Conservation (phyloP, 2,329 filamentous ascomycete genomes). For the Aspergillus awamori region DNA sequence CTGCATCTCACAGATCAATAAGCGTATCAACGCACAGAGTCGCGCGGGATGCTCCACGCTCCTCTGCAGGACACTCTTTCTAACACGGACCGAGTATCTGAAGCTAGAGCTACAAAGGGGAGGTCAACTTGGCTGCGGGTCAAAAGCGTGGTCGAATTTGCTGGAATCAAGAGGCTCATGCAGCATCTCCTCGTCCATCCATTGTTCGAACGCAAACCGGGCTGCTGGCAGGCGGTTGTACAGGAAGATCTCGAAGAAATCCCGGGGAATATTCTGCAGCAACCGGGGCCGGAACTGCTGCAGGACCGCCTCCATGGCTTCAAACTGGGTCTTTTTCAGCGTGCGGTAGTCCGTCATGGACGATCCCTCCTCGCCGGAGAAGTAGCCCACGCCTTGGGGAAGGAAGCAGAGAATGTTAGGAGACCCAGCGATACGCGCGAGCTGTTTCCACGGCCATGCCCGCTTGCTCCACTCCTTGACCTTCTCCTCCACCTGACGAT, state of each 20-base stretch:
- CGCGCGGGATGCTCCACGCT: too few species aligned
- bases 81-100: too few species aligned
- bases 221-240: conserved; percentile 10
- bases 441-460: too few species aligned
- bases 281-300: conserved; percentile 6
- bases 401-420: conserved; percentile 11
- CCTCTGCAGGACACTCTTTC: too few species aligned
- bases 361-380: neutral
- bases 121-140: neutral
- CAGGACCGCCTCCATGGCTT: conserved; percentile 3
- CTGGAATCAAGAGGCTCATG: conserved; percentile 9
- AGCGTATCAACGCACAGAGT: too few species aligned
- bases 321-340: conserved; percentile 10
- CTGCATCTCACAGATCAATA: too few species aligned
- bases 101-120: too few species aligned
- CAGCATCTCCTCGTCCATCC: conserved; percentile 13
- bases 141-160: conserved; percentile 9
- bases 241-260: conserved; percentile 14
- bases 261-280: neutral
- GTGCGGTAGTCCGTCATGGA: conserved; percentile 13
- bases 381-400: conserved; percentile 9
- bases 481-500: too few species aligned
- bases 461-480: too few species aligned
- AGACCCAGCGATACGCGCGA: too few species aligned
- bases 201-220: conserved; percentile 9